These are phyloP conservation scores for Vaccinium corymbosum DNA, from an alignment of 148 eudicot genomes.

Conservation along the genomic window DNA sequence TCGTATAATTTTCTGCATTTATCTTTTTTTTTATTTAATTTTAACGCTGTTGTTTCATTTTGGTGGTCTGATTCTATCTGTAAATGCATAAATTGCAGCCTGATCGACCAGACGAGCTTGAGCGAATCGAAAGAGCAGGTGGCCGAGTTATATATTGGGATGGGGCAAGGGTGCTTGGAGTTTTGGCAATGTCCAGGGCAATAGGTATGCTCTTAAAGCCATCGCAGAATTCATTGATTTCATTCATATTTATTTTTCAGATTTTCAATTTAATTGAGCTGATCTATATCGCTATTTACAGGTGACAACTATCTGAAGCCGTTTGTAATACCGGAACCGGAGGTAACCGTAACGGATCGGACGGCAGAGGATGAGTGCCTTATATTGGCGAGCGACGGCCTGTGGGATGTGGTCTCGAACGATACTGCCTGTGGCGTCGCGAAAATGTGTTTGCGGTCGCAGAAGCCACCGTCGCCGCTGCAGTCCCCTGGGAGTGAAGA, in stretches of 20 bases:
- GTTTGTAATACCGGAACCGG: slow-evolving; percentile 74
- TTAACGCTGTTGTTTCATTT: background rate
- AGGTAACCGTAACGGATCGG: slow-evolving; percentile 66
- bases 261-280: background rate
- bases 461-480: slow-evolving; percentile 45
- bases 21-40: background rate
- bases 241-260: background rate
- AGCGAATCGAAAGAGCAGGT: slow-evolving; percentile 29
- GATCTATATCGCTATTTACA: slow-evolving; percentile 6
- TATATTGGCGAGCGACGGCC: slow-evolving; percentile 72
- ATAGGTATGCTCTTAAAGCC: slow-evolving; percentile 22
- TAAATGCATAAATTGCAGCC: slow-evolving; percentile 22
- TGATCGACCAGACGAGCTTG: slow-evolving; percentile 34
- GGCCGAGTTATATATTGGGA: slow-evolving; percentile 41
- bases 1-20: too few species aligned
- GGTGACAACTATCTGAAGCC: slow-evolving; percentile 83
- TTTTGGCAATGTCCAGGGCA: slow-evolving; percentile 35
- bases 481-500: slow-evolving; percentile 36
- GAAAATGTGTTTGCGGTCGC: slow-evolving; percentile 57
- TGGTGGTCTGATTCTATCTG: background rate
- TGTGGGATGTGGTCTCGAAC: slow-evolving; percentile 85
- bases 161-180: slow-evolving; percentile 36
- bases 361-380: slow-evolving; percentile 63
- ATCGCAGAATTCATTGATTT: background rate
- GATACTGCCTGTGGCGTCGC: slow-evolving; percentile 72